A percentile compares a stretch with the other conserved stretches of the same genome.
These are phyloP conservation scores for Castanopsis chinensis DNA, from an alignment of 306 rosid genomes.

Conservation along the genomic window DNA sequence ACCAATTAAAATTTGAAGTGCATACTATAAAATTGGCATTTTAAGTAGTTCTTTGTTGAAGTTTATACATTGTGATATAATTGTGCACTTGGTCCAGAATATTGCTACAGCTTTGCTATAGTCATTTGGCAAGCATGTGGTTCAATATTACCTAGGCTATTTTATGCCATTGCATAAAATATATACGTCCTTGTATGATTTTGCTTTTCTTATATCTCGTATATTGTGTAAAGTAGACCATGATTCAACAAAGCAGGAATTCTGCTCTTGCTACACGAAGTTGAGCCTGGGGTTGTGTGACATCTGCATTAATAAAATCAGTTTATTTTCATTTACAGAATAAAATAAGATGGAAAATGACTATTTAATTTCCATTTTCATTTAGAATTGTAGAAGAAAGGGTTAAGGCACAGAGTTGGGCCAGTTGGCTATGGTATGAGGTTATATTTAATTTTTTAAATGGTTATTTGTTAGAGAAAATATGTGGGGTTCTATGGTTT, in stretches of 20 bases:
- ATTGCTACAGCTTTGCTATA: not conserved
- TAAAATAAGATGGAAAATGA: too few relatives aligned
- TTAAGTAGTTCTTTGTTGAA: not conserved
- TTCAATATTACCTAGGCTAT: not conserved
- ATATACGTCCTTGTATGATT: not conserved
- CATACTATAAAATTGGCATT: not conserved
- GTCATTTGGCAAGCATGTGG: not conserved
- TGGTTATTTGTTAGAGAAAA: too few relatives aligned
- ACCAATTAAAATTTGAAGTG: not conserved
- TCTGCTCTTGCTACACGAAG: slow-evolving; percentile 21
- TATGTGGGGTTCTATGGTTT: too few relatives aligned
- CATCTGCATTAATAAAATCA: slow-evolving; percentile 40
- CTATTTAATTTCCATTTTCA: too few relatives aligned
- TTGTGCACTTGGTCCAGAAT: not conserved
- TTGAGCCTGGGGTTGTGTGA: slow-evolving; percentile 27
- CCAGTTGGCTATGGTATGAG: too few relatives aligned
- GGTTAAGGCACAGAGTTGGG: too few relatives aligned
- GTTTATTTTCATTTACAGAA: slow-evolving; percentile 3
- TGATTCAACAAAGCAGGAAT: slow-evolving; percentile 27
- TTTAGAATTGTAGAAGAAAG: too few relatives aligned
- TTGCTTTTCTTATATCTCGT: not conserved
- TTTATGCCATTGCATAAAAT: not conserved
- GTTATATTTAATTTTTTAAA: too few relatives aligned
- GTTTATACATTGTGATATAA: not conserved
- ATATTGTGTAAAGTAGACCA: slow-evolving; percentile 48